Base-by-base conservation (phyloP, 1,139 yeast species). In the Candida frijolesensis region DNA sequence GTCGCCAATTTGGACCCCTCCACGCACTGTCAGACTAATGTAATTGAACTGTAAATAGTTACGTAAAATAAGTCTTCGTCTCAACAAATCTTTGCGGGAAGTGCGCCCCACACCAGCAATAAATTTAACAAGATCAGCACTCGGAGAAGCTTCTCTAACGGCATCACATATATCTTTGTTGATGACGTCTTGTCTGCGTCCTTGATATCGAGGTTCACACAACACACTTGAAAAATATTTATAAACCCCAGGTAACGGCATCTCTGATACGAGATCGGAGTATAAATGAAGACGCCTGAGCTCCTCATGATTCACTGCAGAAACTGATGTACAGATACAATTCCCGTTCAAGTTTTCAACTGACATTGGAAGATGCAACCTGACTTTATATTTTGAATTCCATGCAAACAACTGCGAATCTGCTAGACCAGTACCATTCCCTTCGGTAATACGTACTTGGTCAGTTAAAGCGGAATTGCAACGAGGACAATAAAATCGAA, bases 271-370 rank as follows among this genome's bases (percentile, higher is more conserved):
- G 10, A 52, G 40, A 43, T 67, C 71, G n/a, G 62, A 55, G 50
- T 55, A 54, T 12, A 68, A 46, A 42, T 61, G 65, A 16, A 70
- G 54, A 18, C 55, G 58, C 7, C 65, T 48, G 18, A 66, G 50
- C 6, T 53, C 57, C 3, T 60, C 59, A 38, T 65, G 68, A 41
- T 51, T 56, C 25, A 58, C 44, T 2, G 48, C 42, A 3, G 42
- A 47, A 34, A 14, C 6, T 12, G 57, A 51, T 10, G 43, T 14
- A 9, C 45, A 46, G 37, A 44, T 35, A 5, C 42, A 22, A 29
- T 3, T 14, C 19, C 14, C 27, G 4, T 30, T 5, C 12, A n/a
- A n/a, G 12, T 30, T 30, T 2, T 14, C n/a, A 3, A 7, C 5
- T 11, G 2, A 35, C 11, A 11, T 11, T 15, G 16, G 16, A n/a